Evolutionary conservation across 495 filamentous ascomycete genomes (phyloP).

Genomic region (Antarctomyces pellizariae): DNA sequence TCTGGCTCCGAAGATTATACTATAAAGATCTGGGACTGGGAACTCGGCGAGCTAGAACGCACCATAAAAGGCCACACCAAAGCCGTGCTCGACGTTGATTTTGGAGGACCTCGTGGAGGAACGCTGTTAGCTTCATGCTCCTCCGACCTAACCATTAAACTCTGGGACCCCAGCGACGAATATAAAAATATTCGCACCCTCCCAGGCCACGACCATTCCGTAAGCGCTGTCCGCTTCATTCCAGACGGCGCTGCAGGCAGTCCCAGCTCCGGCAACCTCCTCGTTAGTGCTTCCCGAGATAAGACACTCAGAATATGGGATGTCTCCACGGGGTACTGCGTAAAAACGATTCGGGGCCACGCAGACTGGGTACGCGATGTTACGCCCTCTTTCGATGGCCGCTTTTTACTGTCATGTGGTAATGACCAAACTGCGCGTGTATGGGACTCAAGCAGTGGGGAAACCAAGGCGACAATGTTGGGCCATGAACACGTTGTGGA

Average conservation of each 20-base stretch:
- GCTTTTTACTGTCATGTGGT: slow-evolving; percentile 58
- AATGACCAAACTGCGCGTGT: slow-evolving; percentile 60
- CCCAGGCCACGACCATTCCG: slow-evolving; percentile 78
- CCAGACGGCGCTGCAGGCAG: slow-evolving; percentile 49
- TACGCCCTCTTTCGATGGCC: slow-evolving; percentile 58
- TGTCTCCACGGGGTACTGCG: slow-evolving; percentile 75
- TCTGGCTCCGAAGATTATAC: slow-evolving; percentile 75
- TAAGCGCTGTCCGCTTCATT: slow-evolving; percentile 73
- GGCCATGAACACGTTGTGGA: slow-evolving; percentile 82
- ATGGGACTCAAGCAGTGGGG: slow-evolving; percentile 62
- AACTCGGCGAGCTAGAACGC: slow-evolving; percentile 73
- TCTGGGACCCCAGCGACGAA: slow-evolving; percentile 86
- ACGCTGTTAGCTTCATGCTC: slow-evolving; percentile 79
- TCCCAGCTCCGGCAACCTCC: slow-evolving; percentile 43
- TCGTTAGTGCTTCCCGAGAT: slow-evolving; percentile 64
- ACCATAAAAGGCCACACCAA: slow-evolving; percentile 91
- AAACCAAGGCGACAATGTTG: slow-evolving; percentile 57
- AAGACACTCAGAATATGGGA: slow-evolving; percentile 79
- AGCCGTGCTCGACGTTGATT: slow-evolving; percentile 74
- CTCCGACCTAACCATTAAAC: slow-evolving; percentile 77
- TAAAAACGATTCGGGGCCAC: slow-evolving; percentile 63
- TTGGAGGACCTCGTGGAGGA: slow-evolving; percentile 66
- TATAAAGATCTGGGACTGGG: slow-evolving; percentile 98
- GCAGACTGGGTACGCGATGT: slow-evolving; percentile 84
- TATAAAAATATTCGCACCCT: slow-evolving; percentile 93